Evolutionary conservation across 345 rosid genomes (phyloP).

Genomic region (Hypericum androsaemum): DNA sequence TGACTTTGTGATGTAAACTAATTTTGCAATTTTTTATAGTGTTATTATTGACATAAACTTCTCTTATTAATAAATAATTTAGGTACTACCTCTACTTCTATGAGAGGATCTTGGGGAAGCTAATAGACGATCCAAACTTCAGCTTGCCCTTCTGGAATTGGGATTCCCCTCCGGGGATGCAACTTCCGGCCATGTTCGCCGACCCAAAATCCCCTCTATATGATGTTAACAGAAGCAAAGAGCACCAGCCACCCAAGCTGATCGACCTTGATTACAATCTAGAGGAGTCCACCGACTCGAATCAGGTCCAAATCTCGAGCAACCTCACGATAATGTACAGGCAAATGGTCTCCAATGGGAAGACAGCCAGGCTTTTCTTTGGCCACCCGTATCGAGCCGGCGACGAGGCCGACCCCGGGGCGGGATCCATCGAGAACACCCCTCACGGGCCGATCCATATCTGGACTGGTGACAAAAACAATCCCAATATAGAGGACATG

Average conservation of each 20-base stretch:
- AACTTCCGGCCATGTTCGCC: conserved; percentile 35
- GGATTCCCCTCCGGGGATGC: conserved; percentile 51
- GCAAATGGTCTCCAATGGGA: conserved; percentile 48
- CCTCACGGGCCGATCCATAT: conserved; percentile 44
- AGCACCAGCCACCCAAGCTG: conserved; percentile 27
- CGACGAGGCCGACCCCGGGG: conserved; percentile 37
- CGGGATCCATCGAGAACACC: conserved; percentile 39
- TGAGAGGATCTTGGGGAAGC: conserved; percentile 43
- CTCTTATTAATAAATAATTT: not conserved
- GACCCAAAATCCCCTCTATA: conserved; percentile 36
- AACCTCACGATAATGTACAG: conserved; percentile 48
- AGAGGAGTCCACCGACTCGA: conserved; percentile 10
- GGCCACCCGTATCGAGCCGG: conserved; percentile 49
- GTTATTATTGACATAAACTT: no score
- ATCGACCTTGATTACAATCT: conserved; percentile 42
- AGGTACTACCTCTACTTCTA: conserved; percentile 36
- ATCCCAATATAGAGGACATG: conserved; percentile 48
- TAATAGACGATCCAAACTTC: conserved; percentile 47
- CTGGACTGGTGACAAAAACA: conserved; percentile 45
- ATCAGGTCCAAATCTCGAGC: conserved; percentile 17
- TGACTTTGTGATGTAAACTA: no score
- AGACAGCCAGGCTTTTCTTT: conserved; percentile 33
- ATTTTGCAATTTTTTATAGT: no score
- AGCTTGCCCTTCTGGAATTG: conserved; percentile 58
- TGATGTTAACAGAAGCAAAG: conserved; percentile 25